phyloP scores from a whole-genome alignment of 768 basidiomycete species.

The Termitomyces sp. region DNA sequence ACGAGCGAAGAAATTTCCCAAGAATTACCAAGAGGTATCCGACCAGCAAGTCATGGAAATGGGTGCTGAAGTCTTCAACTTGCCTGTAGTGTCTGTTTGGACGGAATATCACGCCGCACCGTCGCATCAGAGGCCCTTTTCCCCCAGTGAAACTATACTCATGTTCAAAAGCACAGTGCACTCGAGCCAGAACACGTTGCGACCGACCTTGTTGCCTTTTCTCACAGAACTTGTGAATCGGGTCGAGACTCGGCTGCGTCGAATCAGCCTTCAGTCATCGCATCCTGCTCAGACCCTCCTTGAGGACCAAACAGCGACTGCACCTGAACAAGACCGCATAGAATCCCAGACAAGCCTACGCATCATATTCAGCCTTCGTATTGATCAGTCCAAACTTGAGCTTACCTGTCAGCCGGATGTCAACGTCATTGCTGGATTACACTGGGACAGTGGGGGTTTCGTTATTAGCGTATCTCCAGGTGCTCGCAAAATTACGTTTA shows the following conservation, averaged over 20 bases:
- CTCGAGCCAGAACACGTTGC: slow-evolving; percentile 78
- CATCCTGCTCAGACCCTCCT: slow-evolving; percentile 12
- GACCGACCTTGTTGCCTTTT: slow-evolving; percentile 82
- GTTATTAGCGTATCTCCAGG: slow-evolving; percentile 73
- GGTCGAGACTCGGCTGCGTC: slow-evolving; percentile 67
- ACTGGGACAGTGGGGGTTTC: slow-evolving; percentile 96
- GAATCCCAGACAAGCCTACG: slow-evolving; percentile 47
- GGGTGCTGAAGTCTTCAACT: slow-evolving; percentile 60
- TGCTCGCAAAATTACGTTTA: slow-evolving; percentile 64
- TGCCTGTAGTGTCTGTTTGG: slow-evolving; percentile 80
- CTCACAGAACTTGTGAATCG: slow-evolving; percentile 67
- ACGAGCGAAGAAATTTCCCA: slow-evolving; percentile 30
- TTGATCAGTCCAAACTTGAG: slow-evolving; percentile 83
- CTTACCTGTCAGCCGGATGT: slow-evolving; percentile 89
- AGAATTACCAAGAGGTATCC: slow-evolving; percentile 32
- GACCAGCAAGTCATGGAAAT: slow-evolving; percentile 49
- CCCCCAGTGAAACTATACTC: slow-evolving; percentile 38
- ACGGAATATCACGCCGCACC: slow-evolving; percentile 69
- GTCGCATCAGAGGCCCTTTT: slow-evolving; percentile 30
- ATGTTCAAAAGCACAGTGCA: slow-evolving; percentile 87
- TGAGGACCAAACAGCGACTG: slow-evolving; percentile 6
- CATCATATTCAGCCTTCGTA: slow-evolving; percentile 83
- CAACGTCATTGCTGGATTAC: slow-evolving; percentile 81
- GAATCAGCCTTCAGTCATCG: slow-evolving; percentile 28
- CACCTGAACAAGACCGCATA: slow-evolving; percentile 12